Evolutionary conservation across 2,329 filamentous ascomycete species (phyloP), one percentile per base, ranked within the genome.

Genomic region (Scedosporium minutisporum): DNA sequence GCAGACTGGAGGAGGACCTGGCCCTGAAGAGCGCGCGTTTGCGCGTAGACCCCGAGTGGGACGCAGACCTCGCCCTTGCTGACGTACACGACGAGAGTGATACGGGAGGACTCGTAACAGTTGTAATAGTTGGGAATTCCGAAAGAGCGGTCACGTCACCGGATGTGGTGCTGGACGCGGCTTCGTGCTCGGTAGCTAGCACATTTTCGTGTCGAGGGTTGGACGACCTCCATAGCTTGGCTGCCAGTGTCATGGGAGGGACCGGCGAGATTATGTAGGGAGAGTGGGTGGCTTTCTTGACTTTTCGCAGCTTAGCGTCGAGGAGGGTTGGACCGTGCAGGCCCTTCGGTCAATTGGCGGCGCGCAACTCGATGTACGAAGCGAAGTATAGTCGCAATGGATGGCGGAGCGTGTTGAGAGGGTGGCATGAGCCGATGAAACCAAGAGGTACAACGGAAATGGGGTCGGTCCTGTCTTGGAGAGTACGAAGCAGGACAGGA

Each of bases 1-100:
- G 46, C 18, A 61, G 23, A 27, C 48, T 61, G 25, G 60, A 61
- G 16, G 60, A 61, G 46, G 60, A 61, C 29, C 60, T 55, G 27
- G 48, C 38, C 27, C 60, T 27, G 48, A 57, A 61, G 33, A 55
- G 51, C 21, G 44, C 44, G 18, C 44, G 44, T 27, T 27, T 55
- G 18, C 51, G 51, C 51, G 51, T 23, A 23, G 51, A 55, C 18
- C 51, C 51, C 18, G 51, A 55, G 21, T 21, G 55, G 55, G 55
- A 58, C 16, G 55, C 55, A n/a, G 55, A 58, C 55, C 51, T 55
- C 23, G 18, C 18, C 51, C 51, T 23, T 14, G 51, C 51, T 5
- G 51, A 23, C 21, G 51, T 16, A 55, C 21, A 55, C 18, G 23
- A 21, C 18, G 23, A 55, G 51, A 55, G 21, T 6, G 51, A 25